These are phyloP conservation scores for Ceratocystis eucalypticola DNA, from an alignment of 2,329 filamentous ascomycete species.

Conservation along the genomic window DNA sequence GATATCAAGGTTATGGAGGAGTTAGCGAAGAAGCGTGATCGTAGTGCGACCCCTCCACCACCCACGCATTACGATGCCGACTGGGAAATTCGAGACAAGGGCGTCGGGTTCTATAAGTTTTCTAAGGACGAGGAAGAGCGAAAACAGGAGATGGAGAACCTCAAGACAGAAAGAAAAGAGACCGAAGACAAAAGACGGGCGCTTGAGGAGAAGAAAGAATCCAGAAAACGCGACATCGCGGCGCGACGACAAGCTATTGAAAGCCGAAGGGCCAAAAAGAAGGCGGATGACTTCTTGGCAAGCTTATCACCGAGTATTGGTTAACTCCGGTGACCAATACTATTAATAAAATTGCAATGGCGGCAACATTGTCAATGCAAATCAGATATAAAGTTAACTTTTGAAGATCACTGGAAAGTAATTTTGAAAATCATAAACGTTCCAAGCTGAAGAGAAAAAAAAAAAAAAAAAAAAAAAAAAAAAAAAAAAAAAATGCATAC, in stretches of 20 bases:
- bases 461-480: no score
- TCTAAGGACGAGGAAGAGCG: conserved; percentile 57
- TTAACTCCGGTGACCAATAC: neutral
- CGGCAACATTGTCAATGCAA: neutral
- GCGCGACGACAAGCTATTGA: conserved; percentile 48
- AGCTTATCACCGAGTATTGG: conserved; percentile 29
- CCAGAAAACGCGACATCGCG: conserved; percentile 50
- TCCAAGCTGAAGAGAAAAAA: no score
- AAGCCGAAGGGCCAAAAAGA: conserved; percentile 46
- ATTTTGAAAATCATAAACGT: no score
- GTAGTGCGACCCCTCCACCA: conserved; percentile 64
- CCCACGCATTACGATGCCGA: conserved; percentile 75
- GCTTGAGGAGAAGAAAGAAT: conserved; percentile 41
- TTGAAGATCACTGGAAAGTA: no score
- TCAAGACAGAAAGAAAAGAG: conserved; percentile 52
- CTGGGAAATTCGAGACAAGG: conserved; percentile 72
- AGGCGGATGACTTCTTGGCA: conserved; percentile 61
- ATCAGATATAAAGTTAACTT: no score
- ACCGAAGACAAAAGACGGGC: conserved; percentile 46
- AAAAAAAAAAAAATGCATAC: no score
- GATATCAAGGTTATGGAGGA: conserved; percentile 61
- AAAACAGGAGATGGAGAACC: conserved; percentile 57
- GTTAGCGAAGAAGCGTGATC: conserved; percentile 64
- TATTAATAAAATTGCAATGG: neutral
- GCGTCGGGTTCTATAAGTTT: conserved; percentile 86